Conservation (phyloP, 169 alveolate genomes). For the Babesia ovata region DNA sequence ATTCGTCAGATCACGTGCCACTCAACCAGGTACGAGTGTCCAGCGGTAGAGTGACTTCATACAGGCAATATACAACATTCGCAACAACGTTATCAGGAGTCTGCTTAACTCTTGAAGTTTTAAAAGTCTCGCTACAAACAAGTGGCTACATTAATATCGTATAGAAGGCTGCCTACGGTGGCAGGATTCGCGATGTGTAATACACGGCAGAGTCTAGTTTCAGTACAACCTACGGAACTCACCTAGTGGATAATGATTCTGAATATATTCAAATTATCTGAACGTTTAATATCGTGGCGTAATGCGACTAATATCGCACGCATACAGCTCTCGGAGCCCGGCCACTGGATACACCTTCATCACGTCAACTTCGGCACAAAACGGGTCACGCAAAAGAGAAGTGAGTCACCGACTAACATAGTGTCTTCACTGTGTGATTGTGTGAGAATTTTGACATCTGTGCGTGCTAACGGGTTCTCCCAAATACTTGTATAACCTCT, state of each 20-base stretch:
- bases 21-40: slow-evolving; percentile 48
- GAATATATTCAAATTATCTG: slow-evolving; percentile 14
- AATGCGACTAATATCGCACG: not conserved
- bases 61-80: slow-evolving; percentile 64
- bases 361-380: slow-evolving; percentile 59
- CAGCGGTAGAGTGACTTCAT: not conserved
- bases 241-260: not conserved
- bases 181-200: too few relatives aligned
- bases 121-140: too few relatives aligned
- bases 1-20: slow-evolving; percentile 53
- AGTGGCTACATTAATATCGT: too few relatives aligned
- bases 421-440: not conserved
- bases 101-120: slow-evolving; percentile 54
- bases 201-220: too few relatives aligned
- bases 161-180: too few relatives aligned
- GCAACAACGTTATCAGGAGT: slow-evolving; percentile 66
- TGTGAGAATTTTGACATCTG: not conserved
- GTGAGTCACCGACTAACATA: slow-evolving; percentile 3
- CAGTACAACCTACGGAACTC: too few relatives aligned
- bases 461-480: not conserved
- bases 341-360: not conserved
- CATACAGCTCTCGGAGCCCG: not conserved
- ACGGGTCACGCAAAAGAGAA: slow-evolving; percentile 65
- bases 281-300: not conserved
- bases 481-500: not conserved